Evolutionary conservation across 495 filamentous ascomycete genomes (phyloP), one percentile per base, ranked within the genome.

Genomic region (Penicillium fimorum): DNA sequence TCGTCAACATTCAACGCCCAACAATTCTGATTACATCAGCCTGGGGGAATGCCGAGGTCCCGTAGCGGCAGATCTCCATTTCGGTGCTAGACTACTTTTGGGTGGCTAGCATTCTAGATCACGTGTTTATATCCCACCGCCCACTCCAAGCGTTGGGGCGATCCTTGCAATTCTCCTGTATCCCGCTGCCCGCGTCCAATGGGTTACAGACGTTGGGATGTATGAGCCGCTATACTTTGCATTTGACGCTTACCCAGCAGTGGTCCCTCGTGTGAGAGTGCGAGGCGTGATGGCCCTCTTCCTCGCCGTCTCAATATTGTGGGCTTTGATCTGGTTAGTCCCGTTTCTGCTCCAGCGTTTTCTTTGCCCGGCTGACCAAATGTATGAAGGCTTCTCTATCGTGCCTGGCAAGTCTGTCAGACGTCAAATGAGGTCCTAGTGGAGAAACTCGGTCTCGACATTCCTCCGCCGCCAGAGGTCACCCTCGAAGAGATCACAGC

Each of bases 391-490:
- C 82, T 96, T 50, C 76, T 88, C 11, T 86, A 87, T 63, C 87
- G 92, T 53, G 87, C 88, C 48, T 92, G 88, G 73, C 87, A 90
- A 64, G 91, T 96, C 24, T 81, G 96, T 35, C 85, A 90, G 68
- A 96, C 91, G 49, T 89, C 94, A 9, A 91, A 96, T 33, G 88
- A 93, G 46, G 86, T 95, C 41, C 82, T 98, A 35, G 90, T 97
- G 55, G 86, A 86, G 61, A 86, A 96, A 35, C 82, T 98, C 20
- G 94, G 94, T 32, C 84, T 97, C 59, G 95, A 98, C 61, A 90
- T 97, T 20, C 94, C 94, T 50, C 84, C 90, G 47, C 84, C 91
- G 20, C 94, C 94, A 24, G 84, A 92, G 55, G 88, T 97, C 25
- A 95, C 91, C 30, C 81, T 98, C n/a, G 91, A 92, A 48, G 91